Evolutionary conservation across 1,284 basidiomycete genomes (phyloP), one percentile per base, ranked within the genome.

Genomic region (Inonotus hispidus): DNA sequence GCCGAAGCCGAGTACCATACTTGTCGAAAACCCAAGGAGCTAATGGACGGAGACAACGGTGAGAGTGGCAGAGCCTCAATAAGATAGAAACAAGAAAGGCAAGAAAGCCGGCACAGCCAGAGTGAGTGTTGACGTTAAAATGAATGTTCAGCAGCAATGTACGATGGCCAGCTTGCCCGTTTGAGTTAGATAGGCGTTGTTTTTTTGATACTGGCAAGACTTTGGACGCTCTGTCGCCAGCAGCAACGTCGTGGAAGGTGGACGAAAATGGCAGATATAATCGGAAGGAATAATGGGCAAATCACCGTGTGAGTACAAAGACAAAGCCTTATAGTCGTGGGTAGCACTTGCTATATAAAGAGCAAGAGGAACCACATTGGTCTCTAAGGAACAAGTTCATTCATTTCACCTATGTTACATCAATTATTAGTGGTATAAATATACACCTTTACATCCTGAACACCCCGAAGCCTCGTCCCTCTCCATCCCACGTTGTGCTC

Each of bases 401-500:
- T n/a, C 41, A 6, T 43, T 43, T 43, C 41, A 21, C 41, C 6
- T 21, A 1, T 3, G 19, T n/a, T 8, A 19, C 14, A 43, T 43
- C 14, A 14, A 32, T 3, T 10, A 39, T 39, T 6, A 7, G n/a
- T 21, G 10, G 7, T 23, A 16, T 16, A 23, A 21, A 13, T 23
- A n/a, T 16, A 49, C 41, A 29, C 13, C 4, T 41, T 25, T 52
- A 95, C 93, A 95, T 95, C 64, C 93, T 83, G 75, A 94, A 95
- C 52, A 93, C 90, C 13, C 93, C 93, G 75, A 90, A 95, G 47
- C 90, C 90, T 67, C 82, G 86, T 50, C 76, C 77, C 69, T 85
- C 79, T 11, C 90, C 89, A 68, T 91, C 87, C 82, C 89, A 89
- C 19, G 85, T 87, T 38, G 81, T 79, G 41, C 72, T 72, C 64